Percentiles rank a stretch among this genome's conserved stretches.
Evolutionary conservation across 495 filamentous ascomycete species (phyloP).

Genomic region (Cudoniella acicularis): DNA sequence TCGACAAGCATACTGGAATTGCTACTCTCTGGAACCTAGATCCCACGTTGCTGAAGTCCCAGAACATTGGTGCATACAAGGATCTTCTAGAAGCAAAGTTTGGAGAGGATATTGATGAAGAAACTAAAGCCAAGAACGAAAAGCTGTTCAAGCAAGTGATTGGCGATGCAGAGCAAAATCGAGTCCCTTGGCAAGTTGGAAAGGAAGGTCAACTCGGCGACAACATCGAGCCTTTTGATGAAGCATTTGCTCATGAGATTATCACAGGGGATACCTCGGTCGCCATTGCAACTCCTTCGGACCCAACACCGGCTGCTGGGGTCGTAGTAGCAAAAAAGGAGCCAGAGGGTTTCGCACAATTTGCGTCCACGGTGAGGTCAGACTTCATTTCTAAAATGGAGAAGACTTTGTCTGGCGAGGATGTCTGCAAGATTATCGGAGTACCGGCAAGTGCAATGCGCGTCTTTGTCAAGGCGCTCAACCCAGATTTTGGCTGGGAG

Average conservation of each 20-base stretch:
- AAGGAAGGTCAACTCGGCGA: conserved; percentile 20
- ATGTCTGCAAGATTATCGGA: conserved; percentile 19
- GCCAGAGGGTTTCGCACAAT: neutral
- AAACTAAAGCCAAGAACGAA: neutral
- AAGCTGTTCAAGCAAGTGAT: conserved; percentile 6
- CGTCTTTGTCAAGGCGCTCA: conserved; percentile 22
- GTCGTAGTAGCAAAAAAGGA: neutral
- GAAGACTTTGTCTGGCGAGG: conserved; percentile 16
- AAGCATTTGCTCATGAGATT: conserved; percentile 22
- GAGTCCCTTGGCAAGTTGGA: conserved; percentile 28
- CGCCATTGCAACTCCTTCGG: neutral
- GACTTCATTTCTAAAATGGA: conserved; percentile 7
- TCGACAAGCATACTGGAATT: conserved; percentile 6
- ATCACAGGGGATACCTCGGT: conserved; percentile 9
- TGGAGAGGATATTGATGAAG: neutral
- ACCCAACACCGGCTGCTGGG: neutral
- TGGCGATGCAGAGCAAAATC: conserved; percentile 23
- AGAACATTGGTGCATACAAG: conserved; percentile 5
- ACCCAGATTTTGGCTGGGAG: conserved; percentile 24
- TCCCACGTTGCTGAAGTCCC: neutral
- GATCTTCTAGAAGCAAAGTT: neutral
- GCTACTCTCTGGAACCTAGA: neutral
- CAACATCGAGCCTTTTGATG: conserved; percentile 25
- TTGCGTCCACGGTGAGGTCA: neutral
- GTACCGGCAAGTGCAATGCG: conserved; percentile 24